Conservation (phyloP, 257 asterid species). For the Datura wrightii region DNA sequence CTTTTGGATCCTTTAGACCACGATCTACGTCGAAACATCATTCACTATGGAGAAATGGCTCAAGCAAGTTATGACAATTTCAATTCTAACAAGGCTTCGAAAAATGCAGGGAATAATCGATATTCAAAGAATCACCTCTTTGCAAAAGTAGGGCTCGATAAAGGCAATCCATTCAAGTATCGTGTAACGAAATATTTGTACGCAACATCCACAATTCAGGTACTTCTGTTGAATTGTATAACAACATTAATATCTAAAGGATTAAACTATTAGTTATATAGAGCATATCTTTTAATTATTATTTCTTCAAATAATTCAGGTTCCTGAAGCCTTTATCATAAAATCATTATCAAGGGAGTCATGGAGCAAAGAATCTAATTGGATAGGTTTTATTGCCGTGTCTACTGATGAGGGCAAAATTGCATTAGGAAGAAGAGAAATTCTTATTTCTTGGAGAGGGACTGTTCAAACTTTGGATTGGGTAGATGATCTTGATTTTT, state of each 20-base stretch:
- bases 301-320: not conserved
- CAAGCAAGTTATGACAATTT: slow-evolving; percentile 57
- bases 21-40: slow-evolving; percentile 53
- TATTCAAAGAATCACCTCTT: slow-evolving; percentile 45
- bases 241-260: too few species aligned
- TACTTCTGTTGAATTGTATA: slow-evolving; percentile 13
- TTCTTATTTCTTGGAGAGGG: slow-evolving; percentile 36
- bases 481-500: slow-evolving; percentile 49
- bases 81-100: slow-evolving; percentile 44
- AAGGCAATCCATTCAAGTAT: slow-evolving; percentile 49
- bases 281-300: too few species aligned
- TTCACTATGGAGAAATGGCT: slow-evolving; percentile 60
- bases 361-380: slow-evolving; percentile 46
- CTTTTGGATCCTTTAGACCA: slow-evolving; percentile 57
- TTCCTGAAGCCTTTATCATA: slow-evolving; percentile 14
- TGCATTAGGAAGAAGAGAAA: slow-evolving; percentile 63
- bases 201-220: slow-evolving; percentile 48
- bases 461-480: slow-evolving; percentile 45
- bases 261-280: too few species aligned
- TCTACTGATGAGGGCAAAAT: slow-evolving; percentile 26
- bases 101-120: slow-evolving; percentile 39
- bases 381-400: slow-evolving; percentile 62
- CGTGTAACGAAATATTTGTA: slow-evolving; percentile 50
- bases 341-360: slow-evolving; percentile 36
- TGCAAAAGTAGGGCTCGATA: slow-evolving; percentile 41